phyloP scores from a whole-genome alignment of 345 rosid genomes.

The Eucalyptus marginata region DNA sequence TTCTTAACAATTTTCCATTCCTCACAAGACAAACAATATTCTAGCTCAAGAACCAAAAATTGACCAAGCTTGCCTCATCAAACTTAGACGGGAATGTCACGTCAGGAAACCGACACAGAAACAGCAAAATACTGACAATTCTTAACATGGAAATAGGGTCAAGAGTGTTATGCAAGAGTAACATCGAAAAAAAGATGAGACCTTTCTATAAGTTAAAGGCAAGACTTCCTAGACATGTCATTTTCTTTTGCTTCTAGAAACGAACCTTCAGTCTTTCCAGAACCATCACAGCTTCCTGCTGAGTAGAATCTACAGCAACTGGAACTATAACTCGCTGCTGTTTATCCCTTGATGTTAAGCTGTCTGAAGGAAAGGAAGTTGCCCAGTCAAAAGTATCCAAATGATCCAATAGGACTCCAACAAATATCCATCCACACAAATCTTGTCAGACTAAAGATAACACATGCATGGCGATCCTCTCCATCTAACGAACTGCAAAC shows the following conservation, averaged over 20 bases:
- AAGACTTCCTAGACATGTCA: not conserved
- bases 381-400: not conserved
- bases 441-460: not conserved
- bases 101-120: not conserved
- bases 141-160: not conserved
- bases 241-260: not conserved
- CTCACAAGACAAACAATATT: not conserved
- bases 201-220: not conserved
- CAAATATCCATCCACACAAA: not conserved
- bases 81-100: not conserved
- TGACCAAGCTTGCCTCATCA: not conserved
- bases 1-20: not conserved
- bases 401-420: not conserved
- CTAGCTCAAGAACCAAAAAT: not conserved
- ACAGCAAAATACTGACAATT: not conserved
- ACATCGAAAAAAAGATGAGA: not conserved
- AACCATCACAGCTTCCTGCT: conserved; percentile 57
- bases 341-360: conserved; percentile 14
- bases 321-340: conserved; percentile 15
- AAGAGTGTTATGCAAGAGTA: not conserved
- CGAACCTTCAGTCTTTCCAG: conserved; percentile 71
- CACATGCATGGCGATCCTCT: not conserved
- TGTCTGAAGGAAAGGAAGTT: not conserved
- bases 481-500: not conserved
- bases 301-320: conserved; percentile 49